Base-by-base conservation (phyloP, 164 flowering plant species). In the Stephania cephalantha region DNA sequence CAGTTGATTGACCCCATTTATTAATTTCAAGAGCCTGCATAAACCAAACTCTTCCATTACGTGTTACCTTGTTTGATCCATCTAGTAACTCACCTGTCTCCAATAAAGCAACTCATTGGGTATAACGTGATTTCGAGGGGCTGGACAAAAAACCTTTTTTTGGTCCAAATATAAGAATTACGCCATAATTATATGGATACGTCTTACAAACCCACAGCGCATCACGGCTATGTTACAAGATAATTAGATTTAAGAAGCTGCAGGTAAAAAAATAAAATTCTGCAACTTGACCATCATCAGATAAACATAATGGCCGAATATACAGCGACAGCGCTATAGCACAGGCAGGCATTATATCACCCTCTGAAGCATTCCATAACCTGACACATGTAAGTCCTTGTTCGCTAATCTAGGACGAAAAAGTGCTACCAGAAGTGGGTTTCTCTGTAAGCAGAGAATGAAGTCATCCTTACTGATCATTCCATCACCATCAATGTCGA, bases 401-500 rank as follows among this genome's bases (percentile, higher is more conserved):
- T 18, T 75, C 9, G 44, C 18, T 31, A 50, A 48, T 53, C 55
- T 35, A 44, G 75, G 78, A 25, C 70, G 64, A 64, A 79, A 77
- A 63, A 79, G 79, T 1, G 81, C 80, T 74, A 82, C 61, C 30
- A 79, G 70, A 74, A 82, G 48, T 6, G 84, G 82, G 48, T 79
- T 79, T 31, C 46, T 79, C 72, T 73, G 77, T 58, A 87, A 70
- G 73, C 87, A 85, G 69, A 73, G 31, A 25, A 72, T 65, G 70
- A 85, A 85, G 66, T 87, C 87, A 45, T 82, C 80, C 52, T 73
- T 82, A 77, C 88, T 70, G 29, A 85, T 55, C 45, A 35, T 79
- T 48, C 85, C 88, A 76, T 87, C 87, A 50, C 78, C 42, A 72
- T 85, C 85, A 17, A 22, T 22, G 78, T 87, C 88, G 46, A 87